phyloP scores from a whole-genome alignment of 1,139 yeast species.

The Sugiyamaella sp. region DNA sequence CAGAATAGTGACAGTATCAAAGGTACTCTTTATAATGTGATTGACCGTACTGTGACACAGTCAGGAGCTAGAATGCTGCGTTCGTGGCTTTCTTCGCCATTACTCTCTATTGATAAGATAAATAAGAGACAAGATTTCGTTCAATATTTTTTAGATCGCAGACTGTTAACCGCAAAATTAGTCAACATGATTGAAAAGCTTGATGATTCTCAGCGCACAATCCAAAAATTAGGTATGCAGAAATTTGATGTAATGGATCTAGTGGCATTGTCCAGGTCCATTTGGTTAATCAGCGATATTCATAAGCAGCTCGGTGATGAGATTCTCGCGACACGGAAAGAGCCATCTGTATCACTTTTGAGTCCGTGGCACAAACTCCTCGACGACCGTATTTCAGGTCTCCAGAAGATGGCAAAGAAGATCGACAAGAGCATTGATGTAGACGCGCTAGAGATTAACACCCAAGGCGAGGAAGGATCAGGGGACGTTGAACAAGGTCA shows the following conservation, averaged over 20 bases:
- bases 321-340: background rate
- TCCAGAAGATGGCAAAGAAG: constrained; percentile 8
- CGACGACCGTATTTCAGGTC: constrained; percentile 17
- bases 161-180: constrained; percentile 44
- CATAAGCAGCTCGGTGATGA: constrained; percentile 12
- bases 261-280: constrained; percentile 48
- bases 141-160: constrained; percentile 51
- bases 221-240: constrained; percentile 54
- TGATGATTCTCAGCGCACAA: constrained; percentile 56
- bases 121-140: constrained; percentile 65
- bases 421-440: constrained; percentile 26
- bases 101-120: constrained; percentile 60
- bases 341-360: constrained; percentile 5
- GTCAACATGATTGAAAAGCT: constrained; percentile 40
- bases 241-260: constrained; percentile 52
- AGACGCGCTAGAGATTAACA: constrained; percentile 11
- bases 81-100: constrained; percentile 85
- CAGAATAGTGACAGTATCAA: constrained; percentile 58
- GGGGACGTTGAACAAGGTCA: constrained; percentile 13
- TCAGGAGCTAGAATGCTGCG: constrained; percentile 78
- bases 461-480: constrained; percentile 14
- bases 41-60: constrained; percentile 73
- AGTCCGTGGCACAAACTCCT: constrained; percentile 20
- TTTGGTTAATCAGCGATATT: constrained; percentile 38
- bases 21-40: constrained; percentile 71